Base-by-base conservation (phyloP, 495 filamentous ascomycete genomes). In the Cairneyella variabilis region DNA sequence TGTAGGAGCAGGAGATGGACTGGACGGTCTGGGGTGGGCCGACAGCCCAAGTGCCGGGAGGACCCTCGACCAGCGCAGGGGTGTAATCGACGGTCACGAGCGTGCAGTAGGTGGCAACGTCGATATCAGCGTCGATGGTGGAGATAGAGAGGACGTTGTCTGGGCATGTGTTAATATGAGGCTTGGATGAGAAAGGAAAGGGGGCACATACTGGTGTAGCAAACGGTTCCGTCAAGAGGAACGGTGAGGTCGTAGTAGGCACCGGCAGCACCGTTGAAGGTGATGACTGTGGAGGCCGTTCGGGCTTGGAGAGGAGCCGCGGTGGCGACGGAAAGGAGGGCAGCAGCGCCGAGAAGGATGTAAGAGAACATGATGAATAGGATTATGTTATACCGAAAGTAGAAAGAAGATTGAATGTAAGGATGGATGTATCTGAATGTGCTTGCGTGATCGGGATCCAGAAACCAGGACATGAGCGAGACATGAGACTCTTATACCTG, bases 81-180 rank as follows among this genome's bases (percentile, higher is more conserved):
- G 48, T 26, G 21, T 49, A 50, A 50, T 61, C 53, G 21, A 61
- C 58, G 21, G 58, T 61, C 2, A 42, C 20, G 26, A 60, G 57
- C 14, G 47, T 45, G 38, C 57, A 60, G 30, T 37, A 43, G 3
- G 40, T 18, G 12, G 32, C 26, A 11, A 60, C 37, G 37, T 60
- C 25, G 42, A 56, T 37, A 21, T 11, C 23, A 16, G 18, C 44
- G 1, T 34, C 27, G 47, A 60, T 41, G 41, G 38, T 51, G 32
- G 57, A 60, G 53, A 60, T 60, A 9, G 57, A 60, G 46, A 60
- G 48, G 10, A 28, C 28, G 48, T 60, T 60, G 34, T 56, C 48
- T 53, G 21, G 20, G 2, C n/a, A 8, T 16, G 7, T 50, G 39
- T 43, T 41, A 50, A 16, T 22, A n/a, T 11, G 17, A 7, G 26